Percentiles rank a stretch among this genome's conserved stretches.
Evolutionary conservation across 129 eudicot genomes (phyloP).

Genomic region (Flaveria bidentis): DNA sequence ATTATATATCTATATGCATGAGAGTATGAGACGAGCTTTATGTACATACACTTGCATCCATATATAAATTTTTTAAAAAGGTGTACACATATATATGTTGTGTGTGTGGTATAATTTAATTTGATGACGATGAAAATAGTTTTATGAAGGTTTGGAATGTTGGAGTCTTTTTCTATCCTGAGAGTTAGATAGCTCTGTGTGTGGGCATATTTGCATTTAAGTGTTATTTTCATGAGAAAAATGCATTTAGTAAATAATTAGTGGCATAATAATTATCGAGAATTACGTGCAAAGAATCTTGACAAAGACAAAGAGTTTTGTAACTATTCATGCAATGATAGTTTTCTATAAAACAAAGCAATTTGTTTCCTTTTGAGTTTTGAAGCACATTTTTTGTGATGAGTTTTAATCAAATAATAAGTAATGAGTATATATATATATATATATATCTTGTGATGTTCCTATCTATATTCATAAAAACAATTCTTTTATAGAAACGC

Average conservation of each 20-base stretch:
- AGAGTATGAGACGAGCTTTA: constrained; percentile 30
- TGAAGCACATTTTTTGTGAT: neutral
- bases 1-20: neutral
- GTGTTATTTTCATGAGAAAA: neutral
- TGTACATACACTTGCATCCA: constrained; percentile 12
- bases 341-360: neutral
- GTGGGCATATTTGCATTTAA: constrained; percentile 30
- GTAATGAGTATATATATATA: neutral
- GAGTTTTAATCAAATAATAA: neutral
- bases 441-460: neutral
- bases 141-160: constrained; percentile 23
- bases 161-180: constrained; percentile 31
- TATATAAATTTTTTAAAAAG: neutral
- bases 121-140: neutral
- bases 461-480: neutral
- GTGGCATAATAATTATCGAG: constrained; percentile 21
- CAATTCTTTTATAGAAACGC: neutral
- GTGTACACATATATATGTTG: neutral
- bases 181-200: constrained; percentile 34
- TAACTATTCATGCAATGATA: neutral
- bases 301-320: constrained; percentile 23
- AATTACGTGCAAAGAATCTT: constrained; percentile 17
- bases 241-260: constrained; percentile 7
- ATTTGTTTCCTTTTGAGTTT: neutral
- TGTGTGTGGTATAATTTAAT: neutral